Percentiles rank a stretch among this genome's conserved stretches.
Conservation (phyloP, 257 asterid species). For the Scutellaria minor region DNA sequence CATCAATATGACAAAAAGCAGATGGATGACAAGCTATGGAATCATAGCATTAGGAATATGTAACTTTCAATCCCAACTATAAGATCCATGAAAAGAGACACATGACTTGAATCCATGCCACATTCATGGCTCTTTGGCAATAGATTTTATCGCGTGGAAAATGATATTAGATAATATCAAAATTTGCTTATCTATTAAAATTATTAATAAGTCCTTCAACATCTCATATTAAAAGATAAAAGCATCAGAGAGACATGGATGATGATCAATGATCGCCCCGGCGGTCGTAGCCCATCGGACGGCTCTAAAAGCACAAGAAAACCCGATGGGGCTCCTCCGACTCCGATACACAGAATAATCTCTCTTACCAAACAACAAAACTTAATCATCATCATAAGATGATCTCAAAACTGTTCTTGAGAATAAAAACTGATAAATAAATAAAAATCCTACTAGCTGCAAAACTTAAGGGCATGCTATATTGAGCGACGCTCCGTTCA, state of each 20-base stretch:
- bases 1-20: constrained; percentile 24
- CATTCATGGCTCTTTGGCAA: constrained; percentile 1
- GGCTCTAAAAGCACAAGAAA: constrained; percentile 81
- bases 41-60: constrained; percentile 43
- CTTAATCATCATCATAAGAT: constrained; percentile 16
- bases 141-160: constrained; percentile 15
- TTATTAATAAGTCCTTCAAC: neutral
- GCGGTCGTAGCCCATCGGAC: constrained; percentile 49
- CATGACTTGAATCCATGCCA: neutral
- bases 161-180: constrained; percentile 6
- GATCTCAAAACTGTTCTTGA: constrained; percentile 41
- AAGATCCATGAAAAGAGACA: constrained; percentile 32
- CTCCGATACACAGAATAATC: constrained; percentile 14
- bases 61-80: constrained; percentile 45
- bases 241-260: neutral
- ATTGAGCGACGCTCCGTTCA: constrained; percentile 55
- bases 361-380: constrained; percentile 30
- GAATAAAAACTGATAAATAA: neutral
- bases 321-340: constrained; percentile 49
- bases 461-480: constrained; percentile 92
- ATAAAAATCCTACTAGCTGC: constrained; percentile 45
- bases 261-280: neutral
- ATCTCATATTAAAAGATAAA: neutral
- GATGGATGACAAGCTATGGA: constrained; percentile 29
- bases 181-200: neutral